phyloP scores from a whole-genome alignment of 768 basidiomycete genomes.

The Ramaria sp. region DNA sequence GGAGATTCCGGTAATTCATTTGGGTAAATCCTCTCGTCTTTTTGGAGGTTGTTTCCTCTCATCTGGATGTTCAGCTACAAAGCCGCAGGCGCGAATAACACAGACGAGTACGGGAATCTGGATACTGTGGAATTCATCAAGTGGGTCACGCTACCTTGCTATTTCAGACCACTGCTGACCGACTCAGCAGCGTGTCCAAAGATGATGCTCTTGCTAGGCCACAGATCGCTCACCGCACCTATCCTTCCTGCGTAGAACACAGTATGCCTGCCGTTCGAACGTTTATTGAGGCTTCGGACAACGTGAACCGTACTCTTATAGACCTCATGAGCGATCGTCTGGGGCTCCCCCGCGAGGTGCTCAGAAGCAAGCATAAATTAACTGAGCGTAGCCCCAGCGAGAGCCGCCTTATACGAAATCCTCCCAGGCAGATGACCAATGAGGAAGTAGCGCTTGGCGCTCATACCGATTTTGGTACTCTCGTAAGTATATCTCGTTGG shows the following conservation, averaged over 20 bases:
- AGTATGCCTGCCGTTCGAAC: conserved; percentile 19
- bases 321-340: conserved; percentile 21
- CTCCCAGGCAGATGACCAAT: conserved; percentile 16
- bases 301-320: conserved; percentile 21
- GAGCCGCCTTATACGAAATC: conserved; percentile 23
- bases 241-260: conserved; percentile 21
- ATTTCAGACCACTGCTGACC: not conserved
- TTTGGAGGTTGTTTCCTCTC: not conserved
- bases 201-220: conserved; percentile 27
- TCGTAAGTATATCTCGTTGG: conserved; percentile 13
- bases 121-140: conserved; percentile 24
- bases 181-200: conserved; percentile 15
- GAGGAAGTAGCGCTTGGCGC: conserved; percentile 22
- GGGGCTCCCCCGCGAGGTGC: conserved; percentile 21
- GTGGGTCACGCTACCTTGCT: not conserved
- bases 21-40: conserved; percentile 18
- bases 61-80: conserved; percentile 15
- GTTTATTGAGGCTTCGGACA: conserved; percentile 21
- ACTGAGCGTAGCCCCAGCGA: conserved; percentile 23
- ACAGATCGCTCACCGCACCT: conserved; percentile 19
- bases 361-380: conserved; percentile 18
- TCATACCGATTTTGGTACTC: conserved; percentile 27
- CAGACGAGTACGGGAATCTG: conserved; percentile 20
- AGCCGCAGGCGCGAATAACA: conserved; percentile 20
- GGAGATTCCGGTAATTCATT: conserved; percentile 30